A percentile compares a stretch with the other conserved stretches of the same genome.
Conservation (phyloP, 148 eudicot genomes). For the Chenopodium formosanum region DNA sequence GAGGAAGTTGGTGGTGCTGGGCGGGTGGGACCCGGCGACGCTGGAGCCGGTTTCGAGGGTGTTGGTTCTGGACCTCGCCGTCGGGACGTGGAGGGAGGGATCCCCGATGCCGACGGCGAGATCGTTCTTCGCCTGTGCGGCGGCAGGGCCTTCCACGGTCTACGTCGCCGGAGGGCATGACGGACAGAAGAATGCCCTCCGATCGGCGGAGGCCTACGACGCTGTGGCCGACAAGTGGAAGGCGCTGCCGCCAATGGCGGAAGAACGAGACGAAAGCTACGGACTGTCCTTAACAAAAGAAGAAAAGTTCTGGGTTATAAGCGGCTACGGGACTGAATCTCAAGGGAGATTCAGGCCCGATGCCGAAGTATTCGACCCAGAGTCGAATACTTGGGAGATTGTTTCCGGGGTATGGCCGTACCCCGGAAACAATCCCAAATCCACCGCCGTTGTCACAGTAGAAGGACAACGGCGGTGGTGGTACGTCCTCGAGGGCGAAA, state of each 20-base stretch:
- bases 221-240: conserved; percentile 31
- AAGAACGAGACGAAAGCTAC: conserved; percentile 43
- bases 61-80: conserved; percentile 20
- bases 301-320: conserved; percentile 30
- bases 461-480: conserved; percentile 24
- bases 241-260: conserved; percentile 28
- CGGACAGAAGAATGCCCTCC: conserved; percentile 40
- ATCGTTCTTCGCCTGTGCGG: conserved; percentile 39
- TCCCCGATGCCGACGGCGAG: conserved; percentile 31
- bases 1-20: conserved; percentile 29
- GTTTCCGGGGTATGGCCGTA: conserved; percentile 35
- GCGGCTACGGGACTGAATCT: conserved; percentile 40
- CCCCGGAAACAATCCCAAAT: conserved; percentile 21
- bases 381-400: conserved; percentile 13
- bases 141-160: conserved; percentile 8
- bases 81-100: conserved; percentile 35
- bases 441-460: neutral
- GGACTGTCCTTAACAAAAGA: conserved; percentile 1
- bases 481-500: conserved; percentile 20
- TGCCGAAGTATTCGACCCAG: conserved; percentile 30
- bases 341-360: conserved; percentile 43
- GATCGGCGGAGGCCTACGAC: conserved; percentile 39
- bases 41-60: conserved; percentile 35
- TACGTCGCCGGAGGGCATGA: conserved; percentile 53
- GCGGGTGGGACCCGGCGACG: conserved; percentile 45